These are phyloP conservation scores for Trichoderma asperelloides DNA, from an alignment of 495 filamentous ascomycete species.

Conservation along the genomic window DNA sequence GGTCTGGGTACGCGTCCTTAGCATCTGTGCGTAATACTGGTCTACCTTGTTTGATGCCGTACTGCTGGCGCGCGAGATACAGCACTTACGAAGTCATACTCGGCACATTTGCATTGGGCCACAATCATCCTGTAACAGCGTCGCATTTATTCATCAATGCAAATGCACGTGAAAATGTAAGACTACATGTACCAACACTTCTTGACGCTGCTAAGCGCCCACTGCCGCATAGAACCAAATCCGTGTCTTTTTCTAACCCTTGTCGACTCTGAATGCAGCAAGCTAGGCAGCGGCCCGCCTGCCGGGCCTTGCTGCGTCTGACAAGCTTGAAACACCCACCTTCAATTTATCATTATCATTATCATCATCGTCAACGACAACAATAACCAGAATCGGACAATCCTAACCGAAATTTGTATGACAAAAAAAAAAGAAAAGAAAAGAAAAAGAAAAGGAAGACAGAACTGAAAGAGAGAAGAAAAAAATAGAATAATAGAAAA, in stretches of 20 bases:
- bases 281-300: neutral
- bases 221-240: neutral
- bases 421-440: neutral
- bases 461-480: too few relatives aligned
- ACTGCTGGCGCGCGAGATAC: too few relatives aligned
- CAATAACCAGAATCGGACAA: neutral
- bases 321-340: slow-evolving; percentile 1
- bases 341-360: neutral
- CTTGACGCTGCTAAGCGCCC: neutral
- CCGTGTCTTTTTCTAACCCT: neutral
- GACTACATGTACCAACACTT: too few relatives aligned
- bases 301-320: neutral
- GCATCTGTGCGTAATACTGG: too few relatives aligned
- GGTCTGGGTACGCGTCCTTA: too few relatives aligned
- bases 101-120: too few relatives aligned
- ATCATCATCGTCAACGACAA: neutral
- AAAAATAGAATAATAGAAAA: too few relatives aligned
- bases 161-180: too few relatives aligned
- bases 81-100: too few relatives aligned
- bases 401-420: neutral
- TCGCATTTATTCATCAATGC: too few relatives aligned
- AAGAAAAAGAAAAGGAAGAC: neutral
- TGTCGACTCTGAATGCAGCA: neutral
- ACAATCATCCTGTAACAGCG: too few relatives aligned
- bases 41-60: too few relatives aligned